A percentile compares a stretch with the other conserved stretches of the same genome.
phyloP scores from a whole-genome alignment of 768 basidiomycete genomes.

The Serendipita vermifera region DNA sequence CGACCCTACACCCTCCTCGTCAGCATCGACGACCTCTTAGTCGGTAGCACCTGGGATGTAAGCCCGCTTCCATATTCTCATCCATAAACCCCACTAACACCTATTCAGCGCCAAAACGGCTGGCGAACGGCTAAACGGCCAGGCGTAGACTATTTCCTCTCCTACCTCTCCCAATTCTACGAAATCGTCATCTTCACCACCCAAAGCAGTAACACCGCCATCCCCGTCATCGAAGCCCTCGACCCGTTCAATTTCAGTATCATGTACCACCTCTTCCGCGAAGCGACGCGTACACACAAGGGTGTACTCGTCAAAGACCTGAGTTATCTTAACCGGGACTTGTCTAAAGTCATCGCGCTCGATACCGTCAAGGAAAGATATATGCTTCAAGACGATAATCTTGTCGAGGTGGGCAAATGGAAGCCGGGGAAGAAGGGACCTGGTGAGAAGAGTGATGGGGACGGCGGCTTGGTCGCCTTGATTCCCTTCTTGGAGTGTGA shows the following conservation, averaged over 20 bases:
- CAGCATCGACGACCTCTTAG: conserved; percentile 81
- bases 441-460: conserved; percentile 30
- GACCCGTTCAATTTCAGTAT: conserved; percentile 89
- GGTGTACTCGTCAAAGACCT: conserved; percentile 89
- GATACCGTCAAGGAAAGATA: conserved; percentile 76
- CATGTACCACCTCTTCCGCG: conserved; percentile 81
- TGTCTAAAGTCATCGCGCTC: conserved; percentile 75
- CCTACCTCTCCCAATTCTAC: conserved; percentile 94
- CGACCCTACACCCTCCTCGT: conserved; percentile 87
- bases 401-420: conserved; percentile 77
- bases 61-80: conserved; percentile 26
- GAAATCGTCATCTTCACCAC: conserved; percentile 94
- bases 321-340: conserved; percentile 86
- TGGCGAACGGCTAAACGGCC: conserved; percentile 98
- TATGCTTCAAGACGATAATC: conserved; percentile 74
- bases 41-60: conserved; percentile 93
- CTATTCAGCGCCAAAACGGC: conserved; percentile 65
- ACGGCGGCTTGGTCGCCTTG: conserved; percentile 72
- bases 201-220: conserved; percentile 69
- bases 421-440: conserved; percentile 38
- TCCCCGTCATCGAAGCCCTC: conserved; percentile 80
- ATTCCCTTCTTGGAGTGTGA: conserved; percentile 93
- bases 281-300: conserved; percentile 72
- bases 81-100: background rate
- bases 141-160: conserved; percentile 96